Conservation (phyloP, 345 rosid species). For the Eutrema japonicum region DNA sequence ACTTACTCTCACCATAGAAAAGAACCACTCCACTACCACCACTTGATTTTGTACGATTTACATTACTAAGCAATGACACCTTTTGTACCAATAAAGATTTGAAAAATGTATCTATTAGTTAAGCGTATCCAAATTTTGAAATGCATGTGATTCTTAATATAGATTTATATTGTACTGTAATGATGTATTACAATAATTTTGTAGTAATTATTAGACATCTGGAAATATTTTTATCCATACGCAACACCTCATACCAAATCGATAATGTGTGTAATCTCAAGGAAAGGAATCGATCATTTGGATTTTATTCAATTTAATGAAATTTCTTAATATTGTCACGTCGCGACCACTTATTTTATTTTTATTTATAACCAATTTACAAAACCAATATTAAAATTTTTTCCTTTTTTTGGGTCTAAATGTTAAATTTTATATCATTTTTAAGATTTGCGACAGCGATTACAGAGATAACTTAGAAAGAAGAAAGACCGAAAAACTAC, state of each 20-base stretch:
- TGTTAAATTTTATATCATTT: too few relatives aligned
- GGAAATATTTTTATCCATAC: slow-evolving; percentile 11
- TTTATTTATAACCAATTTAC: neutral
- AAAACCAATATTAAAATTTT: neutral
- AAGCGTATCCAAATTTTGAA: neutral
- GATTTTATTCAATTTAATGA: neutral
- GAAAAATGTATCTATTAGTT: neutral
- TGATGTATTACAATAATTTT: slow-evolving; percentile 15
- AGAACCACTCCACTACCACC: too few relatives aligned
- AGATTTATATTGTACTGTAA: neutral
- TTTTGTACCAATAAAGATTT: neutral
- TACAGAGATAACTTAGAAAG: too few relatives aligned
- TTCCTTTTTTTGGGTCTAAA: too few relatives aligned
- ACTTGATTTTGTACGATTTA: neutral
- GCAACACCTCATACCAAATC: slow-evolving; percentile 32
- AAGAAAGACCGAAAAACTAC: neutral
- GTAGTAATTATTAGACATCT: slow-evolving; percentile 23
- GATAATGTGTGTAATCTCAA: slow-evolving; percentile 25
- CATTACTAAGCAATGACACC: neutral
- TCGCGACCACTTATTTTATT: slow-evolving; percentile 15
- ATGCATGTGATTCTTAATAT: neutral
- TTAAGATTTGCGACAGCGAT: too few relatives aligned
- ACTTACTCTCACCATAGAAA: too few relatives aligned
- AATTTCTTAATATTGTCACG: slow-evolving; percentile 22
- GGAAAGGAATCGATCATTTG: slow-evolving; percentile 29